Conservation (phyloP, 768 basidiomycete species). For the Leccinum boreale region DNA sequence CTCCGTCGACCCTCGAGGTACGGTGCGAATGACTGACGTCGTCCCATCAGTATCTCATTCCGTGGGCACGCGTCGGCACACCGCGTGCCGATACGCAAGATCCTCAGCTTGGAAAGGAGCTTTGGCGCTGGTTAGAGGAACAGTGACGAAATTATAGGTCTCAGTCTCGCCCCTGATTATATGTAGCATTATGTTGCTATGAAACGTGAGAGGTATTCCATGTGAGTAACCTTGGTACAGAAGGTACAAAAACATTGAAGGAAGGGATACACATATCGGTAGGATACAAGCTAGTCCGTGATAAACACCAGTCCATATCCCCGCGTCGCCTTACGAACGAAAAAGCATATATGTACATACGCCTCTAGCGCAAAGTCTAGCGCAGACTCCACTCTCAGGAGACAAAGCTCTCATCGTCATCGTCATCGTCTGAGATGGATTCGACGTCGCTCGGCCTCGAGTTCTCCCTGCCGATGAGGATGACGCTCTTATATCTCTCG, state of each 20-base stretch:
- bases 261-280: not conserved
- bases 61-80: conserved; percentile 3
- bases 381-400: not conserved
- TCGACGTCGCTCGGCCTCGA: not conserved
- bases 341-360: not conserved
- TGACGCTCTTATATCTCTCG: not conserved
- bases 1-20: not conserved
- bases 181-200: not conserved
- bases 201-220: not conserved
- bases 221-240: not conserved
- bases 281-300: not conserved
- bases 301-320: not conserved
- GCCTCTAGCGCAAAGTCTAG: not conserved
- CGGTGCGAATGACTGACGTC: too few relatives aligned
- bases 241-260: not conserved
- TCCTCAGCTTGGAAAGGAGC: conserved; percentile 8
- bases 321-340: not conserved
- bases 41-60: conserved; percentile 3
- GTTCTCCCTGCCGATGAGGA: not conserved
- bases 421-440: not conserved
- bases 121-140: conserved; percentile 12
- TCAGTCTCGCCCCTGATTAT: not conserved
- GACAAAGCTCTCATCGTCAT: not conserved
- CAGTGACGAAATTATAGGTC: not conserved
- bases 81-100: conserved; percentile 3